Conservation (phyloP, 2,329 filamentous ascomycete genomes). For the Aspergillus sp. region DNA sequence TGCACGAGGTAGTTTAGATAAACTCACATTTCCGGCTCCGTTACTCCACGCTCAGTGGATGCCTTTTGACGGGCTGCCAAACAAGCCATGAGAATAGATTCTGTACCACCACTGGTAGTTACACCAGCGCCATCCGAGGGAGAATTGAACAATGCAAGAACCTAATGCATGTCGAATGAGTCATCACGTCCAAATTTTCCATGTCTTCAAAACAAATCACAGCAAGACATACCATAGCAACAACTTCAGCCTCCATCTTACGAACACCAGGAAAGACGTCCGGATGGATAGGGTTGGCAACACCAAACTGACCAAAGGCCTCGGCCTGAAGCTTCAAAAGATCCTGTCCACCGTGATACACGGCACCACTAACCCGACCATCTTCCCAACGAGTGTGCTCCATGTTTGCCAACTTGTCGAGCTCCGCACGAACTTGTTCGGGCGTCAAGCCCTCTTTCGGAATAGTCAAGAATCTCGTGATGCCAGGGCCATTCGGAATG, state of each 20-base stretch:
- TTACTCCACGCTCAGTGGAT: constrained; percentile 77
- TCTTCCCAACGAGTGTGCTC: constrained; percentile 97
- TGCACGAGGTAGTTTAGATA: background rate
- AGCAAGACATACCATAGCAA: constrained; percentile 72
- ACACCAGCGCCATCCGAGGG: constrained; percentile 82
- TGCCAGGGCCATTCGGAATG: constrained; percentile 64
- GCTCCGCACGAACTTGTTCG: constrained; percentile 73
- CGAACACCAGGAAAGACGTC: constrained; percentile 96
- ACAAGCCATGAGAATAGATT: constrained; percentile 95
- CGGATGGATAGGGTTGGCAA: constrained; percentile 93
- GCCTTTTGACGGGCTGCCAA: constrained; percentile 86
- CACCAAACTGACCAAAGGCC: constrained; percentile 89
- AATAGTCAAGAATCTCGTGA: constrained; percentile 69
- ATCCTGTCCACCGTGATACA: constrained; percentile 88
- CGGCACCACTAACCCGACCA: constrained; percentile 86
- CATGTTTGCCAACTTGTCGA: constrained; percentile 74
- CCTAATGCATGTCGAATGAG: constrained; percentile 28
- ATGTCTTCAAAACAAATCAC: background rate
- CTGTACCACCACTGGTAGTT: constrained; percentile 87
- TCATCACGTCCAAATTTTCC: background rate
- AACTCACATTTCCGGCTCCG: constrained; percentile 85
- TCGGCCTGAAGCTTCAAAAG: constrained; percentile 82
- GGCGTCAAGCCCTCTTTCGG: constrained; percentile 79
- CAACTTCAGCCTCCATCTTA: constrained; percentile 98
- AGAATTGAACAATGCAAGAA: constrained; percentile 79